phyloP scores from a whole-genome alignment of 2,329 filamentous ascomycete species.

The Allantophomopsis lycopodina region DNA sequence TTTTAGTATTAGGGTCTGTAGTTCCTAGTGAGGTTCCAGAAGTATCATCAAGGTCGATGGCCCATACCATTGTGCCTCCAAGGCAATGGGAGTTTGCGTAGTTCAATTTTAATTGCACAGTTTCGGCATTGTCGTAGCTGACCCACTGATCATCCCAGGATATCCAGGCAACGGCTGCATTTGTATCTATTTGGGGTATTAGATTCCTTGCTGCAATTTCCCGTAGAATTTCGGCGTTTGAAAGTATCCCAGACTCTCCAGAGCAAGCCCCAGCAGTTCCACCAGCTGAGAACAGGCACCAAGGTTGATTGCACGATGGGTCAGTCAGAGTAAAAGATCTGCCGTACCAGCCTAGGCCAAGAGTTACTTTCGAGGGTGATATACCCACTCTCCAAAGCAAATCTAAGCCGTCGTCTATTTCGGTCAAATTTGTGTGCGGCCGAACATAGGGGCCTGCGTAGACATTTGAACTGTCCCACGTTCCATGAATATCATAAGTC shows the following conservation, averaged over 20 bases:
- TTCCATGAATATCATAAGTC: conserved; percentile 15
- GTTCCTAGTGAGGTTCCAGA: no score
- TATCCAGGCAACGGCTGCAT: conserved; percentile 3
- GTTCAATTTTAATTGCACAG: conserved; percentile 11
- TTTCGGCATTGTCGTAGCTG: conserved; percentile 13
- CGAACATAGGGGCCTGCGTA: conserved; percentile 18
- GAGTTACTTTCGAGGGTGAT: conserved; percentile 21
- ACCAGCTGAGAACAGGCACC: conserved; percentile 10
- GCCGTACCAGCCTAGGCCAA: conserved; percentile 32
- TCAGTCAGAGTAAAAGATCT: conserved; percentile 8
- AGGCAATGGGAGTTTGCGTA: conserved; percentile 9
- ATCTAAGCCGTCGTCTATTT: conserved; percentile 25
- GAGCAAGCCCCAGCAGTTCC: conserved; percentile 13
- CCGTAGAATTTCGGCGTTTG: conserved; percentile 18
- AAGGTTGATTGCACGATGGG: conserved; percentile 7
- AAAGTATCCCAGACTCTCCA: conserved; percentile 16
- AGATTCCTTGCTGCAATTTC: no score
- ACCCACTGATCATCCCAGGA: conserved; percentile 14
- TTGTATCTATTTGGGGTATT: conserved; percentile 1
- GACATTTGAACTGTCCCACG: conserved; percentile 21
- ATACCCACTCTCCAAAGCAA: conserved; percentile 30
- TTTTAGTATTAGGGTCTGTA: no score
- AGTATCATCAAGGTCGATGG: conserved; percentile 2
- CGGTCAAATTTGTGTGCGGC: conserved; percentile 29
- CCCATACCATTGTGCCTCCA: conserved; percentile 14